Conservation (phyloP, 169 alveolate species). For the Plasmodium chabaudi region DNA sequence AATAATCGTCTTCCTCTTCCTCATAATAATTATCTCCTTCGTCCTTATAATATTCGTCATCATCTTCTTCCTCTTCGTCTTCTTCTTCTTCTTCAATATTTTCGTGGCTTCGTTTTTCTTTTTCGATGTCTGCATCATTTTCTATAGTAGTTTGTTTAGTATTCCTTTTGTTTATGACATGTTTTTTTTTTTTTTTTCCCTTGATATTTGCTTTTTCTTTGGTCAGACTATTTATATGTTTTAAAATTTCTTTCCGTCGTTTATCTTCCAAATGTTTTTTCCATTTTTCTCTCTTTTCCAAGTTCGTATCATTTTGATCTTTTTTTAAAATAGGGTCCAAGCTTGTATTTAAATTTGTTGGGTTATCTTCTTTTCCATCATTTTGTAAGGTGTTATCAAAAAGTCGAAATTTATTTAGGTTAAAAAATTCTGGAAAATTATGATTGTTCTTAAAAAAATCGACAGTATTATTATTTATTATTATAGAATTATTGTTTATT, state of each 20-base stretch:
- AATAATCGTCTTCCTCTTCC: neutral
- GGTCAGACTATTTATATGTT: slow-evolving; percentile 11
- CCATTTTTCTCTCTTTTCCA: slow-evolving; percentile 35
- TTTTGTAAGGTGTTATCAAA: slow-evolving; percentile 13
- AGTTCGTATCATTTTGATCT: neutral
- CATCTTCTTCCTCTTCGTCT: neutral
- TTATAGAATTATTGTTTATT: neutral
- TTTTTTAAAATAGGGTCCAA: neutral
- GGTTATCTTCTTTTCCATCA: neutral
- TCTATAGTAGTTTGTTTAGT: neutral
- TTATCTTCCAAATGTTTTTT: slow-evolving; percentile 36
- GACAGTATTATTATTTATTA: no score
- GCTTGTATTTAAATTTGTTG: neutral
- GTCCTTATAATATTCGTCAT: neutral
- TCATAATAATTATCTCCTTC: no score
- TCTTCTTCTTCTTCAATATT: neutral
- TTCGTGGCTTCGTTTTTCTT: neutral
- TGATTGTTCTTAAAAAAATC: neutral
- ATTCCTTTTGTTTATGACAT: no score
- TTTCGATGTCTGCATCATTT: slow-evolving; percentile 1
- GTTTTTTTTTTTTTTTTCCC: no score
- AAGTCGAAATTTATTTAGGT: slow-evolving; percentile 16
- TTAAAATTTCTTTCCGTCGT: slow-evolving; percentile 55
- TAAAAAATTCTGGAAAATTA: slow-evolving; percentile 1
- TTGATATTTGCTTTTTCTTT: no score